Percentiles rank a stretch among this genome's conserved stretches.
These are phyloP conservation scores for Helotiales sp. DNA, from an alignment of 2,329 filamentous ascomycete genomes.

Conservation along the genomic window DNA sequence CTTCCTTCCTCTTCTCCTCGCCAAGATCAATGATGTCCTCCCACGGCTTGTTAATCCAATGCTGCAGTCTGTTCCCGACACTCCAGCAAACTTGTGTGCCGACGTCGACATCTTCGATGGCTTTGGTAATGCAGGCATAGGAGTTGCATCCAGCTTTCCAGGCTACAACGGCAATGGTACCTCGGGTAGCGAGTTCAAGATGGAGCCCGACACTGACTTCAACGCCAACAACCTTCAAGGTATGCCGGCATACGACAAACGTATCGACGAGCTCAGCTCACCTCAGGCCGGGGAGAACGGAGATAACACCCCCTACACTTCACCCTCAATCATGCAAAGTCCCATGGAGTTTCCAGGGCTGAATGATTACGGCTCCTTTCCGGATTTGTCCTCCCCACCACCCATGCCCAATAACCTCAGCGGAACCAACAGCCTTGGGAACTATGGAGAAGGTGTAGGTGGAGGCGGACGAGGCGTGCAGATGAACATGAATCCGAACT, in stretches of 20 bases:
- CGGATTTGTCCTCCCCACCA: slow-evolving; percentile 20
- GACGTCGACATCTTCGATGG: slow-evolving; percentile 65
- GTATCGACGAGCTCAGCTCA: slow-evolving; percentile 31
- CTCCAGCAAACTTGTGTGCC: slow-evolving; percentile 36
- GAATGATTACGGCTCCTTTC: slow-evolving; percentile 24
- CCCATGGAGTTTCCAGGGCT: slow-evolving; percentile 30
- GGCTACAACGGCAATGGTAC: slow-evolving; percentile 29
- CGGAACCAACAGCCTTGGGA: slow-evolving; percentile 15
- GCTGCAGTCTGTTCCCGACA: slow-evolving; percentile 59
- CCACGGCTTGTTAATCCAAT: slow-evolving; percentile 61
- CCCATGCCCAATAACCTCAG: slow-evolving; percentile 16
- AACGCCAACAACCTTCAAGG: slow-evolving; percentile 15
- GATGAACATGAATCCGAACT: slow-evolving; percentile 10
- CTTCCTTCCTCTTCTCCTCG: slow-evolving; percentile 74
- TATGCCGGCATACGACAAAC: slow-evolving; percentile 28
- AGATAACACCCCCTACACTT: slow-evolving; percentile 25
- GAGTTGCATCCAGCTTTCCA: slow-evolving; percentile 30
- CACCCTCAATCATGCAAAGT: slow-evolving; percentile 27
- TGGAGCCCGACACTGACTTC: slow-evolving; percentile 28
- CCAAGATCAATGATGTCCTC: slow-evolving; percentile 72
- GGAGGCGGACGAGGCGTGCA: slow-evolving; percentile 12
- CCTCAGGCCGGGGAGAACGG: slow-evolving; percentile 21
- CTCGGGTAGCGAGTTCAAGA: slow-evolving; percentile 32
- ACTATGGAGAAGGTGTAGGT: slow-evolving; percentile 22
- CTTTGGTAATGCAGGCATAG: slow-evolving; percentile 63